Percentiles rank a stretch among this genome's conserved stretches.
These are phyloP conservation scores for Heterobasidion irregulare DNA, from an alignment of 1,284 basidiomycete species.

Conservation along the genomic window DNA sequence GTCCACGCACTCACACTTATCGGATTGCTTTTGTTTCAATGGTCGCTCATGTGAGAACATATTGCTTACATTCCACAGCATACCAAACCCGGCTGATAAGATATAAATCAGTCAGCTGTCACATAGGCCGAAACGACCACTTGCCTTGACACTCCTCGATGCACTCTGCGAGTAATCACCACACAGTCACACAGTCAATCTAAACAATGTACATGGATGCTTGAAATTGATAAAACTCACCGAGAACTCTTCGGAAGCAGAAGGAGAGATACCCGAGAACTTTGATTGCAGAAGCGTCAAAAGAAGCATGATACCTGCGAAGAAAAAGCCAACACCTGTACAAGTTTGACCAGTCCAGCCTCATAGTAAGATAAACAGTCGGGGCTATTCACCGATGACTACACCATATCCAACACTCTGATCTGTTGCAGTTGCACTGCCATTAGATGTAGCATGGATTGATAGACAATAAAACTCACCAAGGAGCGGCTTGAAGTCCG, in stretches of 20 bases:
- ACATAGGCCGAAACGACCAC: neutral
- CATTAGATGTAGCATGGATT: neutral
- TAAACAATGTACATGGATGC: neutral
- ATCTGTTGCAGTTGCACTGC: conserved; percentile 16
- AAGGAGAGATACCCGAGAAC: conserved; percentile 37
- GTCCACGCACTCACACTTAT: conserved; percentile 53
- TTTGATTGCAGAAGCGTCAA: conserved; percentile 37
- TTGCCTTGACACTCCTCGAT: conserved; percentile 39
- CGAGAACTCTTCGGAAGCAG: conserved; percentile 49
- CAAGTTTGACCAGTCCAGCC: neutral
- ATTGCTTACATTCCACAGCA: conserved; percentile 45
- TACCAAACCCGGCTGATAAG: conserved; percentile 51
- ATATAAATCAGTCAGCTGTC: conserved; percentile 11
- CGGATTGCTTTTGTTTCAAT: neutral
- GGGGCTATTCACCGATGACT: conserved; percentile 28
- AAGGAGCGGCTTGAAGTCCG: conserved; percentile 21
- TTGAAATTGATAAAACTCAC: conserved; percentile 15
- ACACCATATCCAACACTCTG: conserved; percentile 43
- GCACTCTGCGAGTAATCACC: conserved; percentile 21
- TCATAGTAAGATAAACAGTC: neutral
- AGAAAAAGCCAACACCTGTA: conserved; percentile 42
- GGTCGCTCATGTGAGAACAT: neutral
- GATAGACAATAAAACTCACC: conserved; percentile 10
- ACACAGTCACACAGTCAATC: neutral
- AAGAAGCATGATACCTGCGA: conserved; percentile 36